Evolutionary conservation across 768 basidiomycete species (phyloP).

Genomic region (Pulveroboletus sp.): DNA sequence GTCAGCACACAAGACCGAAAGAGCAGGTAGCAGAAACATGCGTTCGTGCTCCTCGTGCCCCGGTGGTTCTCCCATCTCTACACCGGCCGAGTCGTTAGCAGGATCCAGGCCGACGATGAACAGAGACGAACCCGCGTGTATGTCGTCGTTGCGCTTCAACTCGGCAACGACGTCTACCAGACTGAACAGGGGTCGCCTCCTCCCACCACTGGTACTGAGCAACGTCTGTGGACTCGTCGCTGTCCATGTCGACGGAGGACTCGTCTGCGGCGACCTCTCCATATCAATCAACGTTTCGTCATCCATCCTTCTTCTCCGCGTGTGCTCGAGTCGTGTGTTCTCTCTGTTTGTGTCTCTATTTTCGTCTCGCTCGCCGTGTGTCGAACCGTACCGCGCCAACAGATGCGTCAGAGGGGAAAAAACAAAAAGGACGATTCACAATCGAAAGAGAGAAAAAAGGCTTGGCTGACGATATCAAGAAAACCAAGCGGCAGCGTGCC

Average conservation of each 20-base stretch:
- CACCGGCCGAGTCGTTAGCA: not conserved
- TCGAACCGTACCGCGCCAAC: not conserved
- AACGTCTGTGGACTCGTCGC: slow-evolving; percentile 11
- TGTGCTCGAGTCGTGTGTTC: not conserved
- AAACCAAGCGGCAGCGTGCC: not conserved
- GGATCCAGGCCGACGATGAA: not conserved
- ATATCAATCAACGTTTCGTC: slow-evolving; percentile 25
- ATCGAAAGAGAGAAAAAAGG: not conserved
- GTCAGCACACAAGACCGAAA: not conserved
- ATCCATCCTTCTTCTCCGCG: slow-evolving; percentile 14
- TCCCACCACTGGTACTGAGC: slow-evolving; percentile 13
- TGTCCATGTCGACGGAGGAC: slow-evolving; percentile 20
- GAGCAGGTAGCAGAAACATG: not conserved
- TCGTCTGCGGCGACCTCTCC: slow-evolving; percentile 18
- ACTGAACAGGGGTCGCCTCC: slow-evolving; percentile 38
- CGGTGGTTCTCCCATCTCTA: slow-evolving; percentile 30
- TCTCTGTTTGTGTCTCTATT: not conserved
- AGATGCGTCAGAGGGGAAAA: not conserved
- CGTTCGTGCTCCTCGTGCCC: slow-evolving; percentile 42
- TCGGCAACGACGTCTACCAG: slow-evolving; percentile 45
- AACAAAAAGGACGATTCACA: not conserved
- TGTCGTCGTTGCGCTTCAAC: slow-evolving; percentile 36
- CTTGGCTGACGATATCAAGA: slow-evolving; percentile 9
- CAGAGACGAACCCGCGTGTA: slow-evolving; percentile 30
- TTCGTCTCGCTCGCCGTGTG: not conserved